Percentiles rank a stretch among this genome's conserved stretches.
Evolutionary conservation across 1,284 basidiomycete genomes (phyloP).

Genomic region (Stereum hirsutum): DNA sequence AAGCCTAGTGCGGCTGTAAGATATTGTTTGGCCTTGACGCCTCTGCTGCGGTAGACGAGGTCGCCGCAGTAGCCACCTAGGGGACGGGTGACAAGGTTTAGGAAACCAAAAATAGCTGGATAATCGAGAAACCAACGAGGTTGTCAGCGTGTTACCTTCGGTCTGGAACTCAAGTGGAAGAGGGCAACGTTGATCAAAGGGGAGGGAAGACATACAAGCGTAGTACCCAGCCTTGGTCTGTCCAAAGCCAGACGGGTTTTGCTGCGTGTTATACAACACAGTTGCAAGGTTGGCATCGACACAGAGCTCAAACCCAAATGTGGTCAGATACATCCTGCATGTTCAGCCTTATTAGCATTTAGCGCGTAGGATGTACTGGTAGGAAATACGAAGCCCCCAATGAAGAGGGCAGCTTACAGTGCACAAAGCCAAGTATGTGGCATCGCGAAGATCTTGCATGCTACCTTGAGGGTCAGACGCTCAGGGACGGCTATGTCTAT

Average conservation of each 20-base stretch:
- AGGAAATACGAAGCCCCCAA: too few relatives aligned
- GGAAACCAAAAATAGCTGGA: slow-evolving; percentile 34
- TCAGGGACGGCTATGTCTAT: slow-evolving; percentile 42
- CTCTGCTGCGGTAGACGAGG: slow-evolving; percentile 34
- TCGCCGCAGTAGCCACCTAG: slow-evolving; percentile 47
- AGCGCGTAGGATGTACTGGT: too few relatives aligned
- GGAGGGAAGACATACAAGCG: too few relatives aligned
- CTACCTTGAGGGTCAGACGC: slow-evolving; percentile 29
- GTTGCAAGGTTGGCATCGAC: slow-evolving; percentile 49
- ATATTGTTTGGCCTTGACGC: slow-evolving; percentile 43
- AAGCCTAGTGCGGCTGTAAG: slow-evolving; percentile 34
- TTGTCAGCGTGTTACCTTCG: too few relatives aligned
- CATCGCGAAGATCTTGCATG: slow-evolving; percentile 27
- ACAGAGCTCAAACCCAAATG: slow-evolving; percentile 52
- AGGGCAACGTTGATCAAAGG: too few relatives aligned
- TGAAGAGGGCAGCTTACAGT: too few relatives aligned
- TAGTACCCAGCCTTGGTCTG: slow-evolving; percentile 46
- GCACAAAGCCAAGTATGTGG: slow-evolving; percentile 56
- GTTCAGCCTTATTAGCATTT: too few relatives aligned
- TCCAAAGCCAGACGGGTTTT: slow-evolving; percentile 21
- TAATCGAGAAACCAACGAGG: not conserved
- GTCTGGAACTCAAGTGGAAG: too few relatives aligned
- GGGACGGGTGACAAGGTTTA: slow-evolving; percentile 47
- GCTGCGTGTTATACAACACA: slow-evolving; percentile 33
- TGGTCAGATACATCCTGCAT: slow-evolving; percentile 27